Base-by-base conservation (phyloP, 2,329 filamentous ascomycete genomes). In the Venturia carpophila region DNA sequence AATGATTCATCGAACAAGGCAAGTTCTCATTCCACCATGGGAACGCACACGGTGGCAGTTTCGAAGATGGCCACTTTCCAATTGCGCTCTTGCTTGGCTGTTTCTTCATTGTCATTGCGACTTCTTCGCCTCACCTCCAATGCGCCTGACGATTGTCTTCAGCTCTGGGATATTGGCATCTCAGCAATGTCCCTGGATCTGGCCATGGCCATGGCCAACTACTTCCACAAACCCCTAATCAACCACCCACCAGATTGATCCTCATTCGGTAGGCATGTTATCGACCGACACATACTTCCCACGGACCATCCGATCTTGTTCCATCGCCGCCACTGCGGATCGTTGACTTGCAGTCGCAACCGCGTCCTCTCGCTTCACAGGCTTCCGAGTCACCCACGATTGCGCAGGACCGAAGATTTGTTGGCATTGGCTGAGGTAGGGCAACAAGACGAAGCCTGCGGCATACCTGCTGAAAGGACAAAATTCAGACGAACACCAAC, bases 281-380 rank as follows among this genome's bases (percentile, higher is more conserved):
- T 65, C 52, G 64, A 65, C 58, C 64, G 39, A 43, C 64, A 60
- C 58, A 65, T 65, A 65, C 64, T 65, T 65, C 56, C 64, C 21
- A 21, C 43, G 19, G 24, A 41, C 24, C 52, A 47, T 30, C 39
- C 47, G 62, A 39, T 63, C 42, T 63, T 55, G 42, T 47, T 47
- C 42, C 39, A 34, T 56, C 62, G n/a, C 42, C 39, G 55, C 24
- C 45, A 42, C 34, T 30, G 39, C 60, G 60, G 60, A 42, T 43
- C 39, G 39, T 17, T 62, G 39, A 42, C 39, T 5, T 58, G 2
- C n/a, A 43, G 63, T 52, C 43, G 63, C 47, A 58, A n/a, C 49
- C 63, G 52, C 63, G 37, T 64, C 52, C 63, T 55, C 47, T 64
- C 47, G 63, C 27, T 58, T 49, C 30, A 42, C 27, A 60, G 21